A percentile compares a stretch with the other conserved stretches of the same genome.
Evolutionary conservation across 306 rosid species (phyloP).

Genomic region (Comarum palustre): DNA sequence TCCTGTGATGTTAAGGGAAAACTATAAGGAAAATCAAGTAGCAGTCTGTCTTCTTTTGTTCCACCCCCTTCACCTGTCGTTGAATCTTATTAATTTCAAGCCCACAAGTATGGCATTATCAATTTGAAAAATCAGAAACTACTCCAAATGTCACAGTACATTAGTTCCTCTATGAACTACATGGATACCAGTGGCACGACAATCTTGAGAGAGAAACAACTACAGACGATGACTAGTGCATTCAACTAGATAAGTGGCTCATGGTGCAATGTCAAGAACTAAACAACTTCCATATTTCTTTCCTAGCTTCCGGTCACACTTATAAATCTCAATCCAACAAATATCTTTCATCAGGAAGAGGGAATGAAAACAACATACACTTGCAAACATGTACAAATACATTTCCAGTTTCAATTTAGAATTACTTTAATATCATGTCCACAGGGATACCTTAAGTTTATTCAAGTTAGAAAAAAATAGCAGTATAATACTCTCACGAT

Average conservation of each 20-base stretch:
- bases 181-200: not conserved
- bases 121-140: not conserved
- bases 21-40: conserved; percentile 20
- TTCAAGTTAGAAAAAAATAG: not conserved
- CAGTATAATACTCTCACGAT: too few relatives aligned
- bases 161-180: not conserved
- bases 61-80: conserved; percentile 15
- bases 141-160: not conserved
- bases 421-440: not conserved
- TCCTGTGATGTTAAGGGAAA: conserved; percentile 46
- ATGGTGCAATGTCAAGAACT: not conserved
- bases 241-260: not conserved
- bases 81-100: conserved; percentile 12
- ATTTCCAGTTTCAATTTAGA: not conserved
- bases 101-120: not conserved
- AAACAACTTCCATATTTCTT: not conserved
- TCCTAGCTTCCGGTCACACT: not conserved
- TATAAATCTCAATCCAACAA: not conserved
- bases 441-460: not conserved
- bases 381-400: not conserved
- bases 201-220: not conserved
- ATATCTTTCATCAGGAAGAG: not conserved
- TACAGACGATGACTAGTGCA: not conserved
- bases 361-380: not conserved
- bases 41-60: conserved; percentile 11